Base-by-base conservation (phyloP, 192 early-diverging fungal species). In the Gorgonomyces haynaldii region DNA sequence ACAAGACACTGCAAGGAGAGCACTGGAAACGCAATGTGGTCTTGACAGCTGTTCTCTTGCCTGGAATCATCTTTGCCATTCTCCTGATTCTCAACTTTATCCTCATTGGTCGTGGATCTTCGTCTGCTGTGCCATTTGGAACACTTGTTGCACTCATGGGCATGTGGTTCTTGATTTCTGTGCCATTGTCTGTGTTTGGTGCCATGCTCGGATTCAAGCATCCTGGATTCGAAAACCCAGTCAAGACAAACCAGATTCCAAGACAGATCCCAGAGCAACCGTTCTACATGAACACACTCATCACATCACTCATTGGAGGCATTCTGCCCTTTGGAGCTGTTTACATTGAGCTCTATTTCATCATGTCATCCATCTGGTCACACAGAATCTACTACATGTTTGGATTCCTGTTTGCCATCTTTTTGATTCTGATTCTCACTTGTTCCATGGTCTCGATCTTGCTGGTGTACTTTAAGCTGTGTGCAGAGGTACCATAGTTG, bases 1-100 rank as follows among this genome's bases (percentile, higher is more conserved):
- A 95, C 68, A 91, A 93, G 64, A 88, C 88, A 78, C 78, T 85
- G 62, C 84, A 82, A n/a, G 94, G 94, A 32, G 86, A 85, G 38
- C 64, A 79, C 24, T 85, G 88, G 76, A 84, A 78, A 53, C 66
- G 65, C 17, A 95, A 93, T 50, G 82, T 93, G 19, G 49, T 87
- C 23, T 64, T 88, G 13, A 89, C 89, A 1, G 82, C 84, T 4
- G 68, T 86, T 20, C 72, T 95, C 45, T 77, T 97, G 27, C 94
- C 84, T 21, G 70, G 65, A 37, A 54, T 55, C 28, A 44, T 88
- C 7, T 66, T 88, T 45, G 37, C 54, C 13, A 58, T 78, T 22
- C 71, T 87, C 35, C 61, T 88, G 21, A 41, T 74, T 47, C 73
- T 89, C 51, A 94, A 89, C 65, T 59, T 89, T 47, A 81, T 97